Evolutionary conservation across 306 rosid species (phyloP), one percentile per base, ranked within the genome.

Genomic region (Parietaria judaica): DNA sequence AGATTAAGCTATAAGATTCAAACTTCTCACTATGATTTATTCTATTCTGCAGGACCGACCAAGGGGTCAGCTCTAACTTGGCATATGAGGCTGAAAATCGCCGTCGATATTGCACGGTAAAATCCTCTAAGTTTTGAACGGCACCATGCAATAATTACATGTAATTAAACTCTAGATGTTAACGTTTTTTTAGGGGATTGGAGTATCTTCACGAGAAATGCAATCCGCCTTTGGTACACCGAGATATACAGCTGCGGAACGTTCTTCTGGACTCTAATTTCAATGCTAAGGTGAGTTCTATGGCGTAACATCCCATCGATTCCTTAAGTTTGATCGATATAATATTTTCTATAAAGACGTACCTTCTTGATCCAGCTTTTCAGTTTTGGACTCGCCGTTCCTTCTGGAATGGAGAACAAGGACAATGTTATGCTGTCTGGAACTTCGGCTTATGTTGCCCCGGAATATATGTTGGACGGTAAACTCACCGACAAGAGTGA

Each of bases 171-270:
- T 23, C 17, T 52, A 58, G 49, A 68, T 23, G 51, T 68, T 54
- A 34, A 37, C 73, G 63, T 52, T 74, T 50, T 50, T 23, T 36
- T 67, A 91, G 97, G 73, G 97, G 91, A 48, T 68, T 91, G 73
- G 96, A 91, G 71, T 83, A 83, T 80, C 96, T 91, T 67, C 96
- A 91, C 7, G 97, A 91, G 79, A 86, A 85, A 56, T 79, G 81
- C 54, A 80, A 80, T 80, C 96, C 92, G 51, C 88, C 86, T 7
- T 75, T 84, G 77, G 88, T 92, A 71, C 98, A 80, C 55, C 73
- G 98, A 69, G 84, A 82, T 71, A 67, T 92, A 50, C 81, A 82
- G 65, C 85, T 96, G 52, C 86, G 88, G 1, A 86, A 77, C 73
- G 77, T 92, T 81, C 96, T 92, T 77, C 76, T 92, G 64, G 95